These are phyloP conservation scores for Cladophialophora chaetospira DNA, from an alignment of 2,329 filamentous ascomycete genomes.

Conservation along the genomic window DNA sequence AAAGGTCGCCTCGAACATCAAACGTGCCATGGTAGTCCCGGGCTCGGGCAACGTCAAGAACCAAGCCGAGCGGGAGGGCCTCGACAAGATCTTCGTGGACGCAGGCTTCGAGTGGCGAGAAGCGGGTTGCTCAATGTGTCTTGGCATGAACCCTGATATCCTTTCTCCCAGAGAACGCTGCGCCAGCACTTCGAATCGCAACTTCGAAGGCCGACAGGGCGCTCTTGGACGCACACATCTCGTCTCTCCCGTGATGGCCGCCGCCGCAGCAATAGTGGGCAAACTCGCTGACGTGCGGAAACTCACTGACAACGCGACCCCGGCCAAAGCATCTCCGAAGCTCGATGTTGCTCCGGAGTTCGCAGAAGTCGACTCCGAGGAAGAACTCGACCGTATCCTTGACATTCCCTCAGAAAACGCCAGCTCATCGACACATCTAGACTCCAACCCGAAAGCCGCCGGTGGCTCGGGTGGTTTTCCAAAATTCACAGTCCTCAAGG, in stretches of 20 bases:
- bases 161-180: conserved; percentile 89
- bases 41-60: conserved; percentile 93
- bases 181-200: conserved; percentile 93
- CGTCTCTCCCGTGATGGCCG: conserved; percentile 97
- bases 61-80: conserved; percentile 85
- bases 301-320: conserved; percentile 58
- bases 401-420: conserved; percentile 64
- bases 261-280: conserved; percentile 83
- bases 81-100: conserved; percentile 88
- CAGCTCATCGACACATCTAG: conserved; percentile 62
- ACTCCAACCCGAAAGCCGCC: conserved; percentile 49
- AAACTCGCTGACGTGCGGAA: conserved; percentile 91
- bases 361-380: conserved; percentile 60
- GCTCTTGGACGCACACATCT: conserved; percentile 88
- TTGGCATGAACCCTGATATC: conserved; percentile 99
- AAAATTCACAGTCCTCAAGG: conserved; percentile 81
- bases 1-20: conserved; percentile 84
- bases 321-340: conserved; percentile 58
- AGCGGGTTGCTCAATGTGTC: conserved; percentile 97
- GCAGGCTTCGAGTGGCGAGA: conserved; percentile 98
- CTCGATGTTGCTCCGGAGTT: conserved; percentile 60
- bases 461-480: conserved; percentile 67
- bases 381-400: conserved; percentile 64
- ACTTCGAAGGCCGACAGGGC: conserved; percentile 96
- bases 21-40: conserved; percentile 93